Percentiles rank a stretch among this genome's conserved stretches.
phyloP scores from a whole-genome alignment of 2,329 filamentous ascomycete genomes.

The Xylogone sp. region DNA sequence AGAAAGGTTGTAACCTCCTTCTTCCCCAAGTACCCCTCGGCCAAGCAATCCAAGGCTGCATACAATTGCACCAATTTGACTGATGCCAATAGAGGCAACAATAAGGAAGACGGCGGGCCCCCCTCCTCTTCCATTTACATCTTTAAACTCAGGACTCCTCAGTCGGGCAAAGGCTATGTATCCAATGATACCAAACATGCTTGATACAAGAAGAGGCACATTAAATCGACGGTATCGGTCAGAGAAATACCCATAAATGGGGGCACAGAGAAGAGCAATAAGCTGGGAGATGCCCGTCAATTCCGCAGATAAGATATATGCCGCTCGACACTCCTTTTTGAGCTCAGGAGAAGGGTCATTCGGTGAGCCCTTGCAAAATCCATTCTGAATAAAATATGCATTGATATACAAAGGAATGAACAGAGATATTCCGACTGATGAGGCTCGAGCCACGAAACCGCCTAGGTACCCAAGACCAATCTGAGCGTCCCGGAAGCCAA shows the following conservation, averaged over 20 bases:
- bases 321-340: conserved; percentile 78
- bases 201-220: conserved; percentile 68
- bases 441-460: conserved; percentile 91
- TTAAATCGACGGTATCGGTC: conserved; percentile 65
- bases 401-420: conserved; percentile 95
- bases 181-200: conserved; percentile 70
- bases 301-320: conserved; percentile 84
- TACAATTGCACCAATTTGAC: conserved; percentile 94
- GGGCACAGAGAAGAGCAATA: conserved; percentile 78
- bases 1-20: conserved; percentile 28
- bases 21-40: conserved; percentile 64
- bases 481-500: conserved; percentile 71
- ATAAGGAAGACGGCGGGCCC: conserved; percentile 68
- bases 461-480: conserved; percentile 89
- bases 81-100: conserved; percentile 79
- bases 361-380: conserved; percentile 68
- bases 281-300: conserved; percentile 88
- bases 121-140: conserved; percentile 62
- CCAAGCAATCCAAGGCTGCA: conserved; percentile 89
- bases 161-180: conserved; percentile 76
- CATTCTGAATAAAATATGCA: conserved; percentile 78
- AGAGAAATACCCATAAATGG: conserved; percentile 82
- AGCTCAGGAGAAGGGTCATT: conserved; percentile 67
- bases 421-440: conserved; percentile 89
- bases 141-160: conserved; percentile 67